Evolutionary conservation across 1,284 basidiomycete species (phyloP).

Genomic region (Pseudozyma sp.): DNA sequence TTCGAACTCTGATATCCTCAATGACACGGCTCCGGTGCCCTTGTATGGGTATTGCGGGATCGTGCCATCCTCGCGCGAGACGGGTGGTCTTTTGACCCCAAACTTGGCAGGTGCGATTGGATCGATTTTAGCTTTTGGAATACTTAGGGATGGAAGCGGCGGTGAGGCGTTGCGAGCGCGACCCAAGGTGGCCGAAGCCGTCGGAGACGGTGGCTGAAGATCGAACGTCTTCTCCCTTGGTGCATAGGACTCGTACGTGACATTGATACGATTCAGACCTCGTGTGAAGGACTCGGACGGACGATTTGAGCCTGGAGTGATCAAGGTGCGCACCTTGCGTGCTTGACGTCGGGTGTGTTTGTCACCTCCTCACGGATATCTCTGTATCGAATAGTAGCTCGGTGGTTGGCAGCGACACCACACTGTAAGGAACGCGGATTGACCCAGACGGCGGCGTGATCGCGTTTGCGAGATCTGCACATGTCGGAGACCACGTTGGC

Average conservation of each 20-base stretch:
- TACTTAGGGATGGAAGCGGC: neutral
- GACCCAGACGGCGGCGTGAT: neutral
- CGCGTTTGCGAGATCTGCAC: conserved; percentile 17
- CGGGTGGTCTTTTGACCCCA: neutral
- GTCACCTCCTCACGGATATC: conserved; percentile 14
- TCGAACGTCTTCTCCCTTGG: conserved; percentile 26
- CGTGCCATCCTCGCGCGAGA: conserved; percentile 5
- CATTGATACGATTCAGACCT: neutral
- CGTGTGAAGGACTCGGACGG: neutral
- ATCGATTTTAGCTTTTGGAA: conserved; percentile 7
- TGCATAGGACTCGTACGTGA: neutral
- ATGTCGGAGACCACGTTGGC: conserved; percentile 29
- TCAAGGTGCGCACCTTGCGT: conserved; percentile 12
- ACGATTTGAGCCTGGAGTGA: conserved; percentile 22
- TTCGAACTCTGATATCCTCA: conserved; percentile 50
- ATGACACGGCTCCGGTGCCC: conserved; percentile 50
- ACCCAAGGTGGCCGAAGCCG: too few relatives aligned
- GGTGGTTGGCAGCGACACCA: neutral
- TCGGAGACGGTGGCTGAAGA: conserved; percentile 20
- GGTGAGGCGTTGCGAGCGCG: neutral
- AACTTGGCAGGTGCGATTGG: neutral
- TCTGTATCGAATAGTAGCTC: conserved; percentile 16
- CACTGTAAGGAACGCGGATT: neutral
- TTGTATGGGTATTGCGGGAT: conserved; percentile 54
- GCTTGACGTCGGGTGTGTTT: conserved; percentile 6